Percentiles rank a stretch among this genome's conserved stretches.
phyloP scores from a whole-genome alignment of 805 yeast species.

The Saturnispora mendoncae region DNA sequence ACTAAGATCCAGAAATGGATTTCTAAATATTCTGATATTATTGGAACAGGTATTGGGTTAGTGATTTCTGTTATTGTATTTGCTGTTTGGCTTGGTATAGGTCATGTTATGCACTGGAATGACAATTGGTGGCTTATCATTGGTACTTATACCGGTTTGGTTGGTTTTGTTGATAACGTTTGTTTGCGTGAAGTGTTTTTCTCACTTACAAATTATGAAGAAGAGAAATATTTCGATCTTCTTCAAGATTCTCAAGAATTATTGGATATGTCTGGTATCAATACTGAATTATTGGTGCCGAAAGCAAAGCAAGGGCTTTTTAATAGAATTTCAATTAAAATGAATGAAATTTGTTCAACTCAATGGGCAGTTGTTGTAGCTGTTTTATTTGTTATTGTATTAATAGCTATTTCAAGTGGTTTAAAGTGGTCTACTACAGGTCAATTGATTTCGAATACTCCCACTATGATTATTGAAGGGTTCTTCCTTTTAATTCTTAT shows the following conservation, averaged over 20 bases:
- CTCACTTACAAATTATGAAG: slow-evolving; percentile 18
- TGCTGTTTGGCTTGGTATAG: slow-evolving; percentile 31
- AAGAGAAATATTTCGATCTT: slow-evolving; percentile 19
- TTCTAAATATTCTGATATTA: slow-evolving; percentile 31
- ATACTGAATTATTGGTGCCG: slow-evolving; percentile 13
- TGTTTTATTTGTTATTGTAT: slow-evolving; percentile 22
- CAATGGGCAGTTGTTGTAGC: slow-evolving; percentile 26
- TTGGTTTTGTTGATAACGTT: slow-evolving; percentile 36
- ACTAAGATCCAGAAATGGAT: slow-evolving; percentile 11
- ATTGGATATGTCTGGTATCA: slow-evolving; percentile 22
- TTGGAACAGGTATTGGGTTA: slow-evolving; percentile 35
- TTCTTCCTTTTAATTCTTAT: slow-evolving; percentile 31
- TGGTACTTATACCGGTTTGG: slow-evolving; percentile 37
- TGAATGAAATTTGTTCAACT: slow-evolving; percentile 26
- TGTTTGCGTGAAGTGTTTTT: slow-evolving; percentile 31
- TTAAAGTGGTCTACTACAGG: slow-evolving; percentile 32
- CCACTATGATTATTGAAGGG: slow-evolving; percentile 36
- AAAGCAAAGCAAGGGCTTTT: slow-evolving; percentile 8
- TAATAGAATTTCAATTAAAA: slow-evolving; percentile 13
- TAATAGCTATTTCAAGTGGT: slow-evolving; percentile 27
- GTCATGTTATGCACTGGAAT: slow-evolving; percentile 28
- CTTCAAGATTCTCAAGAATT: slow-evolving; percentile 27
- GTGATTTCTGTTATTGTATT: slow-evolving; percentile 27
- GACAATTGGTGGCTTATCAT: slow-evolving; percentile 37
- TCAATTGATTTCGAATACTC: slow-evolving; percentile 32